Percentiles rank a stretch among this genome's conserved stretches.
phyloP scores from a whole-genome alignment of 225 moss, liverwort and hornwort genomes.

The Physcomitrellopsis africana region DNA sequence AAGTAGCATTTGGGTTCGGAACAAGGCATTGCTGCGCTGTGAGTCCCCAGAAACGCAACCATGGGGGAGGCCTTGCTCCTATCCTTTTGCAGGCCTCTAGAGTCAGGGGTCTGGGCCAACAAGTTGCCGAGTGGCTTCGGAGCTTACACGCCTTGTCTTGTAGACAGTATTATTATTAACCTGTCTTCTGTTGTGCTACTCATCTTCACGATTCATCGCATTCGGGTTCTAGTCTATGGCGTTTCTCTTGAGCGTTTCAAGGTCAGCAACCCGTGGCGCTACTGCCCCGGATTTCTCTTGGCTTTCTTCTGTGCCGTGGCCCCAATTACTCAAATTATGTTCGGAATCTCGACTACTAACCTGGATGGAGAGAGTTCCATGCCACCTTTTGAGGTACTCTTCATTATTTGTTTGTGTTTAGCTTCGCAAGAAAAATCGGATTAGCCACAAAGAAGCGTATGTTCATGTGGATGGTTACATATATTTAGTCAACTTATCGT shows the following conservation, averaged over 20 bases:
- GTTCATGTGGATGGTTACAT: background rate
- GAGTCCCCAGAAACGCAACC: conserved; percentile 17
- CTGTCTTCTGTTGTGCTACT: conserved; percentile 48
- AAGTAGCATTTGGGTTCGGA: conserved; percentile 22
- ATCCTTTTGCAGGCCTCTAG: conserved; percentile 55
- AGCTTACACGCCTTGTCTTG: conserved; percentile 63
- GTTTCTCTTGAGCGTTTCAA: conserved; percentile 53
- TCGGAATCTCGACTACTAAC: conserved; percentile 61
- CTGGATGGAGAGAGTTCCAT: conserved; percentile 51
- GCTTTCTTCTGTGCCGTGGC: conserved; percentile 54
- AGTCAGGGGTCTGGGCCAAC: conserved; percentile 56
- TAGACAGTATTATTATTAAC: conserved; percentile 52
- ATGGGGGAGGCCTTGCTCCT: conserved; percentile 48
- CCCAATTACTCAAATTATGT: conserved; percentile 55
- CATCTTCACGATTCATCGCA: conserved; percentile 48
- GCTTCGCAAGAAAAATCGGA: background rate
- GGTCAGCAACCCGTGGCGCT: conserved; percentile 48
- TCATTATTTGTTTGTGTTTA: background rate
- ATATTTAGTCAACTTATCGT: conserved; percentile 25
- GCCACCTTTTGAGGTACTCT: conserved; percentile 64
- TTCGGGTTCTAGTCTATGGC: conserved; percentile 48
- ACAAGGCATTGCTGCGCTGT: conserved; percentile 4
- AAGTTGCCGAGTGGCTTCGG: conserved; percentile 67
- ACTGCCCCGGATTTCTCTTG: conserved; percentile 48
- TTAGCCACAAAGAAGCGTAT: background rate